Conservation (phyloP, 164 flowering plant species). For the Vitis rotundifolia region DNA sequence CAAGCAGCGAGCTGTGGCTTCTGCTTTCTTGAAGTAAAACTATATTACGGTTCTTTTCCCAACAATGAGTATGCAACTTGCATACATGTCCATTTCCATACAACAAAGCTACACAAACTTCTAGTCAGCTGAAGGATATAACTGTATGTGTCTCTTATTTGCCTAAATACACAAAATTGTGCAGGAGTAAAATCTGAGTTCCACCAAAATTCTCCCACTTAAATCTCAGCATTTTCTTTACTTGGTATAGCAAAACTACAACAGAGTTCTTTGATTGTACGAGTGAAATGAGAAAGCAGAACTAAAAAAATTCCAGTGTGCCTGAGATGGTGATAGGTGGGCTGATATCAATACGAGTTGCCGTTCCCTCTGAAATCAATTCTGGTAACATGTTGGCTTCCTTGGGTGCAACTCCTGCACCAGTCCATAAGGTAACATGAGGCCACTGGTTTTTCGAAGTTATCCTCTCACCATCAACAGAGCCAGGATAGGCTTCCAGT, state of each 20-base stretch:
- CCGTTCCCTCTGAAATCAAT: slow-evolving; percentile 67
- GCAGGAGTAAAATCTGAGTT: neutral
- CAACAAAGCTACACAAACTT: too few relatives aligned
- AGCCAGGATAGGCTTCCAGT: slow-evolving; percentile 59
- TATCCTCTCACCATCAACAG: slow-evolving; percentile 71
- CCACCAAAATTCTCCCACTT: neutral
- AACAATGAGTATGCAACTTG: too few relatives aligned
- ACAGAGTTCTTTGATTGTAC: too few relatives aligned
- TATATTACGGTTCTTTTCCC: too few relatives aligned
- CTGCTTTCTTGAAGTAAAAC: too few relatives aligned
- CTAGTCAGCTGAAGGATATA: too few relatives aligned
- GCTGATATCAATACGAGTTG: slow-evolving; percentile 57
- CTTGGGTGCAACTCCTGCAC: slow-evolving; percentile 62
- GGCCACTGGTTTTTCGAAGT: slow-evolving; percentile 83
- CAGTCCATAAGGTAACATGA: slow-evolving; percentile 93
- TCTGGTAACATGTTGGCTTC: slow-evolving; percentile 78
- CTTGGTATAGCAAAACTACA: neutral
- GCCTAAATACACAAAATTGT: neutral
- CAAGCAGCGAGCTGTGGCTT: too few relatives aligned
- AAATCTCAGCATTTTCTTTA: neutral
- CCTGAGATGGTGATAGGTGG: slow-evolving; percentile 59
- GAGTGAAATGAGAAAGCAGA: neutral
- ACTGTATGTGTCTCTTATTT: neutral
- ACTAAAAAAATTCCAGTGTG: slow-evolving; percentile 41
- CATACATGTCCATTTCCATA: too few relatives aligned